Conservation (phyloP, 345 rosid species). For the Eucalyptus tenuipes region DNA sequence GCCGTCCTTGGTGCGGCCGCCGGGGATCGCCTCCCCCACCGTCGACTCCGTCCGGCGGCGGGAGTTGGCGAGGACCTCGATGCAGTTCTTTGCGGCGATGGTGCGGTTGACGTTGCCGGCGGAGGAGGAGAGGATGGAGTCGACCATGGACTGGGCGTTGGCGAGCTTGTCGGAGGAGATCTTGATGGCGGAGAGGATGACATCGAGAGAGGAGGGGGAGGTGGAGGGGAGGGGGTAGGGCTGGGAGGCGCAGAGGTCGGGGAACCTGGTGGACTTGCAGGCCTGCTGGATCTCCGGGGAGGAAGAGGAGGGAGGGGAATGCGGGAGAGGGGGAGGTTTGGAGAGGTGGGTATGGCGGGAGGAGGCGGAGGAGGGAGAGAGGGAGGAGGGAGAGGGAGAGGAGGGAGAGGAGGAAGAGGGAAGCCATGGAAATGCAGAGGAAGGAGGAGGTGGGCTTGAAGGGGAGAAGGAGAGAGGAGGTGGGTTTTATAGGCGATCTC, state of each 20-base stretch:
- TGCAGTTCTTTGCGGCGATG: constrained; percentile 19
- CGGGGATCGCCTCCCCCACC: neutral
- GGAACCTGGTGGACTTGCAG: constrained; percentile 27
- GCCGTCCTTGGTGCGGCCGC: constrained; percentile 20
- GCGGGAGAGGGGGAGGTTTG: neutral
- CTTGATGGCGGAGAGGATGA: constrained; percentile 15
- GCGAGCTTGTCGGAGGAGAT: constrained; percentile 16
- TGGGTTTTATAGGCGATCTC: neutral
- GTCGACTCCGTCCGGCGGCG: constrained; percentile 12
- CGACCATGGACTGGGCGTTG: constrained; percentile 17
- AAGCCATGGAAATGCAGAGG: constrained; percentile 11
- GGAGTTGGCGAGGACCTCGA: constrained; percentile 13
- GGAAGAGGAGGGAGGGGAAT: neutral
- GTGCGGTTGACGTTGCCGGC: constrained; percentile 14
- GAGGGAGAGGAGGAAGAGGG: constrained; percentile 13
- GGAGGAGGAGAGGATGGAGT: constrained; percentile 10
- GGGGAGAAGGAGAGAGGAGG: neutral
- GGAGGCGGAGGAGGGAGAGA: constrained; percentile 12
- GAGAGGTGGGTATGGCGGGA: constrained; percentile 2
- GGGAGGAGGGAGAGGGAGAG: neutral
- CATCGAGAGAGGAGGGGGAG: constrained; percentile 5
- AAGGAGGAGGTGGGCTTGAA: neutral
- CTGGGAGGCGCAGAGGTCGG: constrained; percentile 15
- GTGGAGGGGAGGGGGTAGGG: neutral
- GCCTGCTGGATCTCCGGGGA: constrained; percentile 8